Conservation (phyloP, 129 eudicot genomes). For the Kitagawia praeruptora region DNA sequence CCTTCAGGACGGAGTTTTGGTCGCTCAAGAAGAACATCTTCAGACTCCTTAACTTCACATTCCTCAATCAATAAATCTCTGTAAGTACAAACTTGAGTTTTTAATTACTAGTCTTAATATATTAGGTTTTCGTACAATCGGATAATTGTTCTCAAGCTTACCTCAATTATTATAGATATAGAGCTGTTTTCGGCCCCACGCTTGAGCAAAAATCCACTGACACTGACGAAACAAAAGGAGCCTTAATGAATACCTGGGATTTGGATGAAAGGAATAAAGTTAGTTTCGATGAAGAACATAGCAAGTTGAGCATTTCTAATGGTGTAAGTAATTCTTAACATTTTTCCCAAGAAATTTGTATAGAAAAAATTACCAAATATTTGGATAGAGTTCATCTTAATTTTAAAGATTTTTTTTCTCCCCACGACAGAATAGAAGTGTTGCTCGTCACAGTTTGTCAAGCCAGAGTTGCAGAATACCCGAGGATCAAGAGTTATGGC, state of each 20-base stretch:
- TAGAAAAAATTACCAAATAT: not conserved
- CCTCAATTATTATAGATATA: constrained; percentile 29
- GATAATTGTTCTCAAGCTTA: not conserved
- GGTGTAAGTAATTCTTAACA: constrained; percentile 30
- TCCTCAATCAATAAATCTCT: constrained; percentile 32
- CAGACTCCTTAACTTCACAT: constrained; percentile 24
- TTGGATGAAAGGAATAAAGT: constrained; percentile 23
- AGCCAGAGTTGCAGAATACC: constrained; percentile 23
- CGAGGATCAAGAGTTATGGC: constrained; percentile 16
- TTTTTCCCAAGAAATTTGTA: not conserved
- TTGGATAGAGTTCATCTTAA: not conserved
- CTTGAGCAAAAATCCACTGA: constrained; percentile 31
- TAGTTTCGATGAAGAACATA: constrained; percentile 20
- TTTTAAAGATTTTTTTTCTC: not conserved
- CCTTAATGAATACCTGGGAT: constrained; percentile 22
- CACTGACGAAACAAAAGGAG: constrained; percentile 18
- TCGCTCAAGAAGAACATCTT: constrained; percentile 40
- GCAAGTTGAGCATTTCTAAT: constrained; percentile 16
- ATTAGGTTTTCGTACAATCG: not conserved
- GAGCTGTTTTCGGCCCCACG: constrained; percentile 44
- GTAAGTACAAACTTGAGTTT: constrained; percentile 32
- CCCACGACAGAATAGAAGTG: constrained; percentile 38
- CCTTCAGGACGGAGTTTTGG: constrained; percentile 30
- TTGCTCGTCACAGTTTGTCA: constrained; percentile 21
- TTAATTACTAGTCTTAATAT: not conserved